These are phyloP conservation scores for Tilletia caries DNA, from an alignment of 1,284 basidiomycete genomes.

Conservation along the genomic window DNA sequence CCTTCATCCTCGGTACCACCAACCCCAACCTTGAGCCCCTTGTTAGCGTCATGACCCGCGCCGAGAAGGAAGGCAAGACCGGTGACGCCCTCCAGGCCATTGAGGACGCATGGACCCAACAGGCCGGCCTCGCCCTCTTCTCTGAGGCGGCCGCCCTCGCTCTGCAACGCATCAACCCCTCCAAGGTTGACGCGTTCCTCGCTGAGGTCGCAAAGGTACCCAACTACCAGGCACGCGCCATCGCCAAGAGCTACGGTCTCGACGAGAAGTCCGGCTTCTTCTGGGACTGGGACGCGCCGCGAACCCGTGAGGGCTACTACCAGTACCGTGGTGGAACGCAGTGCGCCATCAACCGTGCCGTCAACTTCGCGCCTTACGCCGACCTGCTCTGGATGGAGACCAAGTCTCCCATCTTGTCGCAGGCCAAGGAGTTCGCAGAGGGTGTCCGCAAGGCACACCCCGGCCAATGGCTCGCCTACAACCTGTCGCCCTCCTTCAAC, in stretches of 20 bases:
- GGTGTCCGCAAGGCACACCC: constrained; percentile 47
- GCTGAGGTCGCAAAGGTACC: constrained; percentile 67
- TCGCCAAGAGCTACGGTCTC: constrained; percentile 77
- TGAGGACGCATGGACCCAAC: constrained; percentile 79
- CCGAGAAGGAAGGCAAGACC: constrained; percentile 73
- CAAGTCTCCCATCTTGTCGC: constrained; percentile 87
- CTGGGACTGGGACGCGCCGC: constrained; percentile 92
- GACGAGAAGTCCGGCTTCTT: constrained; percentile 56
- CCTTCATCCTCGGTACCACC: constrained; percentile 90
- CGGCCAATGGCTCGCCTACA: constrained; percentile 53
- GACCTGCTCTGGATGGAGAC: constrained; percentile 77
- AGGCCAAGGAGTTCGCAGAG: constrained; percentile 85
- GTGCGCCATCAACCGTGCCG: constrained; percentile 85
- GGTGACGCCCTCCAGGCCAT: constrained; percentile 77
- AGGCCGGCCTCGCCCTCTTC: constrained; percentile 77
- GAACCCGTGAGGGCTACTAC: constrained; percentile 93
- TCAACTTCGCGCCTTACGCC: constrained; percentile 88
- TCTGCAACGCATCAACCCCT: constrained; percentile 63
- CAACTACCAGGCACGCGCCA: constrained; percentile 66
- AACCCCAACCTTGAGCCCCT: constrained; percentile 69
- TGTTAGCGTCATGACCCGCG: constrained; percentile 76
- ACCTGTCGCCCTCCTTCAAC: constrained; percentile 56
- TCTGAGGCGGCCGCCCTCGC: constrained; percentile 71
- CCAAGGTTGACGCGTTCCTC: constrained; percentile 62
- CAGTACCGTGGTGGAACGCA: constrained; percentile 94